These are phyloP conservation scores for Westerdykella aurantiaca DNA, from an alignment of 2,329 filamentous ascomycete species.

Conservation along the genomic window DNA sequence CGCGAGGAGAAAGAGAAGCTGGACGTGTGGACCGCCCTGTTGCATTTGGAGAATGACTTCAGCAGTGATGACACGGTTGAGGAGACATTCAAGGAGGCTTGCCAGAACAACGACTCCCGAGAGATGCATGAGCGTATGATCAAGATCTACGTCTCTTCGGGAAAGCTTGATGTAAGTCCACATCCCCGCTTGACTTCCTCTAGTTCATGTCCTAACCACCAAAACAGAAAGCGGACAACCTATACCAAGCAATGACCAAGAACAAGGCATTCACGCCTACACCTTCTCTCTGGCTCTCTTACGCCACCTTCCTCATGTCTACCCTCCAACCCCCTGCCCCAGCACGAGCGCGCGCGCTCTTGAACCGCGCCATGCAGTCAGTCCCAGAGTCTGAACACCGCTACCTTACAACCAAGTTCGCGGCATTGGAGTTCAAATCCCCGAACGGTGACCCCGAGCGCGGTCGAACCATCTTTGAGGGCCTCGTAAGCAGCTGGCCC, in stretches of 20 bases:
- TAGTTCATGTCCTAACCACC: conserved; percentile 14
- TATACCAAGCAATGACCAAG: conserved; percentile 82
- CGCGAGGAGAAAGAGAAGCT: conserved; percentile 88
- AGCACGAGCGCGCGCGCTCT: conserved; percentile 68
- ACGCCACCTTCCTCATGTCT: conserved; percentile 85
- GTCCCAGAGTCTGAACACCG: conserved; percentile 65
- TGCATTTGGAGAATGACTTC: conserved; percentile 91
- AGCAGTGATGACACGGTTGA: conserved; percentile 77
- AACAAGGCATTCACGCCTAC: conserved; percentile 74
- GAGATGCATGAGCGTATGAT: conserved; percentile 84
- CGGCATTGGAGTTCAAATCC: conserved; percentile 84
- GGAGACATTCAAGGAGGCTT: conserved; percentile 83
- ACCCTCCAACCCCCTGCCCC: conserved; percentile 64
- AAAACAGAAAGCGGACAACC: conserved; percentile 71
- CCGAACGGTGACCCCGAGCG: conserved; percentile 78
- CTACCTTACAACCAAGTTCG: conserved; percentile 78
- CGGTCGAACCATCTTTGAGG: conserved; percentile 91
- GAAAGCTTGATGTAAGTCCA: conserved; percentile 68
- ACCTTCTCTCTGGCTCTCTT: conserved; percentile 85
- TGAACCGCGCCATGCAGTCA: conserved; percentile 78
- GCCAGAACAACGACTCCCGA: conserved; percentile 86
- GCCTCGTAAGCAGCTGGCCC: conserved; percentile 73
- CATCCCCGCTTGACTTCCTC: conserved; percentile 1
- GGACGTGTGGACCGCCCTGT: conserved; percentile 89
- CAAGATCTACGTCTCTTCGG: conserved; percentile 91